Percentiles rank a stretch among this genome's conserved stretches.
These are phyloP conservation scores for Saccharomyces hybrid DNA, from an alignment of 1,139 yeast genomes.

Conservation along the genomic window DNA sequence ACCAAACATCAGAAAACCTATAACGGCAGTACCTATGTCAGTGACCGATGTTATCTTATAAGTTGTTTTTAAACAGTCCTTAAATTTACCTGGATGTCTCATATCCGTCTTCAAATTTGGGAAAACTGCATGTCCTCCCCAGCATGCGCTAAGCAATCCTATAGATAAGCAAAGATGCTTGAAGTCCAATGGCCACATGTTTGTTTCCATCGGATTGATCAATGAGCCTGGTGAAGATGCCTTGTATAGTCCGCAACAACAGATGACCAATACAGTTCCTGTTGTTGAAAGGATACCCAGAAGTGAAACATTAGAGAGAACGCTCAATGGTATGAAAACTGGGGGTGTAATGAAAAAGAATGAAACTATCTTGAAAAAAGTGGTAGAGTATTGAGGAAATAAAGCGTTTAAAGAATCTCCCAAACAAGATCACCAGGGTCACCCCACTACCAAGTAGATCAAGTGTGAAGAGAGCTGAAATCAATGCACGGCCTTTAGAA, in stretches of 20 bases:
- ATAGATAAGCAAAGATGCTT: conserved; percentile 50
- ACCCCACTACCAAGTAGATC: conserved; percentile 77
- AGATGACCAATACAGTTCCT: conserved; percentile 49
- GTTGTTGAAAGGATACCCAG: conserved; percentile 68
- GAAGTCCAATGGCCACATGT: conserved; percentile 47
- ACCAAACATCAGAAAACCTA: conserved; percentile 90
- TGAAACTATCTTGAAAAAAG: conserved; percentile 49
- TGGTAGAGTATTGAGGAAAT: conserved; percentile 44
- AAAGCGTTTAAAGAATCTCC: conserved; percentile 74
- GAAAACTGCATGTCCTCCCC: conserved; percentile 87
- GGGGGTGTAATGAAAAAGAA: conserved; percentile 57
- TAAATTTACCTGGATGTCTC: conserved; percentile 62
- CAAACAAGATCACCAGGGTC: conserved; percentile 67
- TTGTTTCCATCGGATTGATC: conserved; percentile 43
- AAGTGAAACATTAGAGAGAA: conserved; percentile 65
- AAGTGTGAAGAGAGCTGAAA: conserved; percentile 63
- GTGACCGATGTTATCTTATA: conserved; percentile 63
- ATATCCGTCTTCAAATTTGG: conserved; percentile 75
- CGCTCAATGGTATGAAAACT: conserved; percentile 60
- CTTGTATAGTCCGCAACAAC: conserved; percentile 57
- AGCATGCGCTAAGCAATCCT: conserved; percentile 77
- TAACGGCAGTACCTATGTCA: conserved; percentile 66
- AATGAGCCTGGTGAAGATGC: conserved; percentile 59
- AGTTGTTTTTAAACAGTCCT: conserved; percentile 44
- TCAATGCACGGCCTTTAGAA: conserved; percentile 49